These are phyloP conservation scores for Kuraishia piskuri DNA, from an alignment of 805 yeast genomes.

Conservation along the genomic window DNA sequence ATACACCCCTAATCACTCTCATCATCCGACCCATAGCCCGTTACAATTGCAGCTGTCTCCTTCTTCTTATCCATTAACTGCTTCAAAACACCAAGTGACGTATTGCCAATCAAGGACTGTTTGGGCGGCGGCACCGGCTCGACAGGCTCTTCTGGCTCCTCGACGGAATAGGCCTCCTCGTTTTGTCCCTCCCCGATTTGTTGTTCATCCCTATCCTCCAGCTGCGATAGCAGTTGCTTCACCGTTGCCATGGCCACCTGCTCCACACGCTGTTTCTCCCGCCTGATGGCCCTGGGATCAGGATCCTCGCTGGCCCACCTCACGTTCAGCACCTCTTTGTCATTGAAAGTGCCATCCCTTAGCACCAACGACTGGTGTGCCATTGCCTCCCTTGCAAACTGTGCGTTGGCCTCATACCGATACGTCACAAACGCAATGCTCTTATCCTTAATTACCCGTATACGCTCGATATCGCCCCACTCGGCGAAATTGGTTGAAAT, in stretches of 20 bases:
- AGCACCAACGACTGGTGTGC: constrained; percentile 56
- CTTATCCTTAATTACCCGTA: constrained; percentile 51
- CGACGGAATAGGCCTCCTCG: constrained; percentile 9
- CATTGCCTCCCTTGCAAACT: constrained; percentile 95
- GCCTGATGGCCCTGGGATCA: constrained; percentile 51
- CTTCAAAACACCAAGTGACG: not conserved
- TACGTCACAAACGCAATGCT: constrained; percentile 76
- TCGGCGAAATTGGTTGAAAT: constrained; percentile 50
- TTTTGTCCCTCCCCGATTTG: too few species aligned
- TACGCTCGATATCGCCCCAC: constrained; percentile 68
- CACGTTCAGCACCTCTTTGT: constrained; percentile 56
- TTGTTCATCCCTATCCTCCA: constrained; percentile 19
- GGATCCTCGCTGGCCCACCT: constrained; percentile 93
- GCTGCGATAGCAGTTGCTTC: constrained; percentile 26
- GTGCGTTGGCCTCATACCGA: constrained; percentile 65
- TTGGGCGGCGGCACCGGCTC: not conserved
- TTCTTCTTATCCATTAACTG: not conserved
- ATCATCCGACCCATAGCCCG: not conserved
- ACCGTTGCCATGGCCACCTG: constrained; percentile 49
- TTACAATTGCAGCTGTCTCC: not conserved
- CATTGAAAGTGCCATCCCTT: constrained; percentile 22
- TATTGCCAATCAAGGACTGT: not conserved
- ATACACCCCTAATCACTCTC: not conserved
- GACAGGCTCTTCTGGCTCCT: constrained; percentile 3
- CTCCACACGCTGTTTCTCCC: constrained; percentile 41